These are phyloP conservation scores for Botryotinia narcissicola DNA, from an alignment of 2,329 filamentous ascomycete species.

Conservation along the genomic window DNA sequence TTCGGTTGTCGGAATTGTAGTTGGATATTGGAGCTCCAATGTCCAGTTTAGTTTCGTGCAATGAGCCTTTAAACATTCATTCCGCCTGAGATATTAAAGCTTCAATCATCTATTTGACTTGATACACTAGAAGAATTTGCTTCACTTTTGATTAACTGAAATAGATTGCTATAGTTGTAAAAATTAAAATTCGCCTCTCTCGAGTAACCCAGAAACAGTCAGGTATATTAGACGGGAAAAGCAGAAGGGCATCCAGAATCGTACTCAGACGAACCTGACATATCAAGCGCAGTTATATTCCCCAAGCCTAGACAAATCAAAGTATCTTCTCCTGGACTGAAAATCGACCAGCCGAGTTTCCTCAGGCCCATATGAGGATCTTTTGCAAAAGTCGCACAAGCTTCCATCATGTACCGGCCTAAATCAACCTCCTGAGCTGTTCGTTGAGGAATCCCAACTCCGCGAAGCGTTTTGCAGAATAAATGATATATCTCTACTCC, in stretches of 20 bases:
- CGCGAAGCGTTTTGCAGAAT: constrained; percentile 22
- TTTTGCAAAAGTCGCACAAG: constrained; percentile 40
- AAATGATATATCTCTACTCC: constrained; percentile 29
- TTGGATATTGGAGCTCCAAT: neutral
- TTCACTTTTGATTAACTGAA: no score
- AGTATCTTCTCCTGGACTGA: constrained; percentile 18
- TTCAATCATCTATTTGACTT: neutral
- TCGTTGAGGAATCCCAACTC: constrained; percentile 13
- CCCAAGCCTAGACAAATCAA: constrained; percentile 27
- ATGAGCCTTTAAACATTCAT: neutral
- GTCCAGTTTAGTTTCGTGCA: neutral
- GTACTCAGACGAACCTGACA: constrained; percentile 22
- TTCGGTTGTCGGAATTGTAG: rapidly evolving
- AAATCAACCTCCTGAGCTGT: constrained; percentile 31
- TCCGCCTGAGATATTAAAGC: neutral
- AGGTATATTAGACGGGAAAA: neutral
- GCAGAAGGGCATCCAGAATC: constrained; percentile 11
- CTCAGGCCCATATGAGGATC: constrained; percentile 34
- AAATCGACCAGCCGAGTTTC: constrained; percentile 27
- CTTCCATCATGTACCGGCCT: constrained; percentile 34
- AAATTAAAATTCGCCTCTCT: no score
- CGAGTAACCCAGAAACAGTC: neutral
- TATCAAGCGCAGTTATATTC: constrained; percentile 28
- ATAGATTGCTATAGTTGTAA: neutral
- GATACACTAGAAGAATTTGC: neutral